Conservation (phyloP, 164 flowering plant genomes). For the Tetracentron sinense region DNA sequence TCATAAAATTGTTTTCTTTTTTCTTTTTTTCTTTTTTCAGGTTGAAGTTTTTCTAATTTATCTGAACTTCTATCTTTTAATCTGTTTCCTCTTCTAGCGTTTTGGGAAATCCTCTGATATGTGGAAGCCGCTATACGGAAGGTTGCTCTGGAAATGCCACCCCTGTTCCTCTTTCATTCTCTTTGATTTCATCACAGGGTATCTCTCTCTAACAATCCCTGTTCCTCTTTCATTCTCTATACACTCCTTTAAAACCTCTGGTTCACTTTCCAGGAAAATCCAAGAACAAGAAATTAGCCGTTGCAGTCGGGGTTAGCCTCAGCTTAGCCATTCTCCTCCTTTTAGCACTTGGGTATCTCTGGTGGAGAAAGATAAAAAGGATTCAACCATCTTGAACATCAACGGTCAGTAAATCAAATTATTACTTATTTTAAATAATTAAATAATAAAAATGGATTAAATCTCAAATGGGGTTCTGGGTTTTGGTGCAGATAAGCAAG, state of each 20-base stretch:
- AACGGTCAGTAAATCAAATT: slow-evolving; percentile 41
- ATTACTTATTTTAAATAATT: too few species aligned
- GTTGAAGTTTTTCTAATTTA: background rate
- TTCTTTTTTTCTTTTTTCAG: background rate
- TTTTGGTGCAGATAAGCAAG: slow-evolving; percentile 49
- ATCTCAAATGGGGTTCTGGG: background rate
- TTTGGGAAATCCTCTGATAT: slow-evolving; percentile 70
- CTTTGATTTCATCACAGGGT: slow-evolving; percentile 55
- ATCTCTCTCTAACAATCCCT: slow-evolving; percentile 10
- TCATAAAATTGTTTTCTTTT: too few species aligned
- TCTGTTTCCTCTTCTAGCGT: slow-evolving; percentile 32
- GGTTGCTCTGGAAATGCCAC: slow-evolving; percentile 55
- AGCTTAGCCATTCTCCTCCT: slow-evolving; percentile 34
- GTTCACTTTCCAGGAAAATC: slow-evolving; percentile 33
- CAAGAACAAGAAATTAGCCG: slow-evolving; percentile 53
- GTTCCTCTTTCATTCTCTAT: background rate
- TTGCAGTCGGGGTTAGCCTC: slow-evolving; percentile 63
- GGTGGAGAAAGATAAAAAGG: slow-evolving; percentile 41
- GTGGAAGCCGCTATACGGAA: slow-evolving; percentile 46
- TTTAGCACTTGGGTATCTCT: slow-evolving; percentile 35
- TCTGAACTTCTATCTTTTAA: background rate
- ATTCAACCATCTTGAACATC: slow-evolving; percentile 40
- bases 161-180: slow-evolving; percentile 38
- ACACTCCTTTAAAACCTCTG: background rate
- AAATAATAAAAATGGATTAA: background rate